Evolutionary conservation across 2,329 filamentous ascomycete species (phyloP), one percentile per base, ranked within the genome.

Genomic region (Aspergillus terreus): DNA sequence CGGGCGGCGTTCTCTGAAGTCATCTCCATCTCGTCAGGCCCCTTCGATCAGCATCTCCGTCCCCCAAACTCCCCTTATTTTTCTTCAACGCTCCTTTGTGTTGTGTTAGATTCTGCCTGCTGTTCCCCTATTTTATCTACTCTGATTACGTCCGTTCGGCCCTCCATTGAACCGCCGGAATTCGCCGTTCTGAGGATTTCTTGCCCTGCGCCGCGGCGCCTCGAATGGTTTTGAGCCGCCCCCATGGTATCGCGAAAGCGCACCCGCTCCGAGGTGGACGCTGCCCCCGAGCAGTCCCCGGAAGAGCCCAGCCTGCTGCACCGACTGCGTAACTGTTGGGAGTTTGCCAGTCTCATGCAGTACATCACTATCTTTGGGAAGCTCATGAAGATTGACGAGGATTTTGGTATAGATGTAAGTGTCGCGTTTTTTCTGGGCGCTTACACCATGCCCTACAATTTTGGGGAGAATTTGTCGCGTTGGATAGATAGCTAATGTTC

Each of bases 281-380:
- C 75, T 59, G 72, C 78, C 44, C 69, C 76, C 55, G 71, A 64
- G 64, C 72, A 69, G 55, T 50, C 58, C 21, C 48, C 58, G 17
- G 63, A 70, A 62, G 71, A 74, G 53, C 61, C 66, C 50, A 69
- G 67, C 30, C 62, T 84, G 49, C 77, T 95, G 25, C 76, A 83
- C 52, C 84, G 80, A 58, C 81, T 97, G 60, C 84, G 92, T 57
- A 94, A 89, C 68, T 91, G 89, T 80, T 97, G 92, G 92, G 88
- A 96, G 71, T 96, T 97, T 72, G 90, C 92, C 55, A 92, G 91
- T 65, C 76, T 97, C 6, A 91, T 87, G 74, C 92, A 99, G 73
- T 99, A 91, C 81, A 89, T 97, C 55, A 88, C 86, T 69, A 83
- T 92, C 38, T 99, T 99, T 71, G 92, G 92, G 55, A 85, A 87